A percentile compares a stretch with the other conserved stretches of the same genome.
Evolutionary conservation across 1,284 basidiomycete genomes (phyloP).

Genomic region (Xerocomus cyaneibrunnescens): DNA sequence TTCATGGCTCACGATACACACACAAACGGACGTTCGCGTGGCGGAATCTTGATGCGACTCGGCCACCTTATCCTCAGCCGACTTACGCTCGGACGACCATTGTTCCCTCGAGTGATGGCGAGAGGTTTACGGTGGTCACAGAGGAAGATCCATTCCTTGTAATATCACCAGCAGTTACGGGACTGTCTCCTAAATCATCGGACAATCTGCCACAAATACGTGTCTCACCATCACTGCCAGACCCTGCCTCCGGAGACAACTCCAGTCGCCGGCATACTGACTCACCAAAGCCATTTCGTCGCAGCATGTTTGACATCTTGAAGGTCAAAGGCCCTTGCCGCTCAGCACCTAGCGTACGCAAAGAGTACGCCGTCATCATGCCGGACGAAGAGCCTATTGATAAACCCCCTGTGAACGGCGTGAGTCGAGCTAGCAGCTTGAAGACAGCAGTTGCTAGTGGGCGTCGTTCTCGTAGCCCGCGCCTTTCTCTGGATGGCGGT

Average conservation of each 20-base stretch:
- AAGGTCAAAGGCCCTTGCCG: constrained; percentile 15
- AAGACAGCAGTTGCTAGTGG: not conserved
- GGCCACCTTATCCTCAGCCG: not conserved
- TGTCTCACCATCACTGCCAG: constrained; percentile 2
- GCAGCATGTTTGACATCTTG: constrained; percentile 32
- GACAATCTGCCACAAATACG: constrained; percentile 4
- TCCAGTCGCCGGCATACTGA: not conserved
- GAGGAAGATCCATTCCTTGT: constrained; percentile 27
- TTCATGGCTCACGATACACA: constrained; percentile 32
- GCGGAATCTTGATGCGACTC: constrained; percentile 6
- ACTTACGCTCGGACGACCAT: constrained; percentile 12
- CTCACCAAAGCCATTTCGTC: constrained; percentile 23
- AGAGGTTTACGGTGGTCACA: constrained; percentile 27
- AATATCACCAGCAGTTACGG: not conserved
- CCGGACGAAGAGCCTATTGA: not conserved
- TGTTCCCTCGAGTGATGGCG: constrained; percentile 28
- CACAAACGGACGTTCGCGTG: constrained; percentile 15
- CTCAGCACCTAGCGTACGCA: not conserved
- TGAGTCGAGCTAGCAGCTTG: not conserved
- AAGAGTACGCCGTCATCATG: not conserved
- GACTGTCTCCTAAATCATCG: not conserved
- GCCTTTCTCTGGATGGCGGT: constrained; percentile 5
- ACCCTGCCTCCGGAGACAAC: not conserved
- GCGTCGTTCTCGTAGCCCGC: not conserved
- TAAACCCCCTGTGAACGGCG: not conserved